These are phyloP conservation scores for Pelargonium myrrhifolium DNA, from an alignment of 441 rosid species.

Conservation along the genomic window DNA sequence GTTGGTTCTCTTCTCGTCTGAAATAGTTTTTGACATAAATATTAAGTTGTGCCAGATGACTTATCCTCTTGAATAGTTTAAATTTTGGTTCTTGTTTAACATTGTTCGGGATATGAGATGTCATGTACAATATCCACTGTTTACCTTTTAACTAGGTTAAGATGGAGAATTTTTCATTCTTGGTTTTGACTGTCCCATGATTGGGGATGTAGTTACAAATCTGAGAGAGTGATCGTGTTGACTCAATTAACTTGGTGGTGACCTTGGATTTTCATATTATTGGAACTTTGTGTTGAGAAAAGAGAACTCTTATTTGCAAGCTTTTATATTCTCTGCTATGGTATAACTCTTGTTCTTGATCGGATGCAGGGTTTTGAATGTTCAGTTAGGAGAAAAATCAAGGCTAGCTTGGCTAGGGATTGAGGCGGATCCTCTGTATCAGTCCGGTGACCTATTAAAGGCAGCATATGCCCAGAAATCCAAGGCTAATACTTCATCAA, in stretches of 20 bases:
- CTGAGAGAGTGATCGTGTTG: no score
- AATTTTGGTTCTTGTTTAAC: no score
- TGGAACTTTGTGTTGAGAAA: background rate
- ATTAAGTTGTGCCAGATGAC: no score
- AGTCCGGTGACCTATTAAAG: conserved; percentile 63
- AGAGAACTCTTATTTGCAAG: background rate
- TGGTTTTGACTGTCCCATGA: no score
- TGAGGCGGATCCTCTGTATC: conserved; percentile 77
- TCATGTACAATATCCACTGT: no score
- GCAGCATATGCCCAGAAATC: conserved; percentile 43
- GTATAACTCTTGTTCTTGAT: conserved; percentile 16
- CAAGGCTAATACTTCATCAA: conserved; percentile 37
- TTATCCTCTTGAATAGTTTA: no score
- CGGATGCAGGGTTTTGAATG: conserved; percentile 61
- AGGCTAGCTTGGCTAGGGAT: conserved; percentile 87
- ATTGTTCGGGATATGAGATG: no score
- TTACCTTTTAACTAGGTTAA: no score
- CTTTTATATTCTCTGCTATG: background rate
- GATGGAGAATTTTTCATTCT: no score
- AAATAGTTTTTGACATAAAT: background rate
- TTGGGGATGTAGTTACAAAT: no score
- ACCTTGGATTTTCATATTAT: background rate
- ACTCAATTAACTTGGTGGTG: no score
- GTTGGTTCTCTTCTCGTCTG: conserved; percentile 29
- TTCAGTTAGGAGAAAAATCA: conserved; percentile 58